Percentiles rank a stretch among this genome's conserved stretches.
phyloP scores from a whole-genome alignment of 176 grass and related monocot genomes.

The Aegilops umbellulata region DNA sequence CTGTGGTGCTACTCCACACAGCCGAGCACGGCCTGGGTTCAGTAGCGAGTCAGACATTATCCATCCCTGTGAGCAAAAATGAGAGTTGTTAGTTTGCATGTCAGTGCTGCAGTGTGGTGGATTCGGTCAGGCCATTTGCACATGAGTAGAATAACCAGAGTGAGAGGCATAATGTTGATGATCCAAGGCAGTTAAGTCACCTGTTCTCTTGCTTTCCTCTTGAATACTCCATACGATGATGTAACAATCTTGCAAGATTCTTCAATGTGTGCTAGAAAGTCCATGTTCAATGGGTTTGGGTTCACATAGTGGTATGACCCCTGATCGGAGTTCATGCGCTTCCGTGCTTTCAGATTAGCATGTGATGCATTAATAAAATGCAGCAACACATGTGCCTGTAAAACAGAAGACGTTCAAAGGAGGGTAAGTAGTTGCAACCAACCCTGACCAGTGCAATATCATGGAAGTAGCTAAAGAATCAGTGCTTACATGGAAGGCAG shows the following conservation, averaged over 20 bases:
- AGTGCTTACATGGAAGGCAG: conserved; percentile 86
- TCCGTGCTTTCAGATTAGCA: conserved; percentile 51
- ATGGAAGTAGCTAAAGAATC: not conserved
- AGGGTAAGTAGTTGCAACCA: conserved; percentile 17
- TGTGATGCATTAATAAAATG: conserved; percentile 87
- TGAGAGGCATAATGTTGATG: not conserved
- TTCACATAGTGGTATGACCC: conserved; percentile 35
- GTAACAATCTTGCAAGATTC: conserved; percentile 96
- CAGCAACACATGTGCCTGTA: conserved; percentile 90
- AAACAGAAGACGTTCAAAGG: not conserved
- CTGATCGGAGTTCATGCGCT: conserved; percentile 43
- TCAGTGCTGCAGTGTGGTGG: not conserved
- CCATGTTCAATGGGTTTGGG: conserved; percentile 45
- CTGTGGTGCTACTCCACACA: conserved; percentile 58
- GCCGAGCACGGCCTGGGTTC: conserved; percentile 62
- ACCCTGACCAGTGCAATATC: not conserved
- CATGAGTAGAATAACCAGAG: not conserved
- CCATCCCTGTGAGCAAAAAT: conserved; percentile 63
- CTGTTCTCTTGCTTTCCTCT: conserved; percentile 90
- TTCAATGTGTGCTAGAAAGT: conserved; percentile 73
- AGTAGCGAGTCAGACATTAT: conserved; percentile 94
- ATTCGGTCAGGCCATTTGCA: not conserved
- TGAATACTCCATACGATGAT: conserved; percentile 85
- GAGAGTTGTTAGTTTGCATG: not conserved
- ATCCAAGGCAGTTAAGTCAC: conserved; percentile 28